Base-by-base conservation (phyloP, 1,284 basidiomycete species). In the Cryptococcus jaspeensis region DNA sequence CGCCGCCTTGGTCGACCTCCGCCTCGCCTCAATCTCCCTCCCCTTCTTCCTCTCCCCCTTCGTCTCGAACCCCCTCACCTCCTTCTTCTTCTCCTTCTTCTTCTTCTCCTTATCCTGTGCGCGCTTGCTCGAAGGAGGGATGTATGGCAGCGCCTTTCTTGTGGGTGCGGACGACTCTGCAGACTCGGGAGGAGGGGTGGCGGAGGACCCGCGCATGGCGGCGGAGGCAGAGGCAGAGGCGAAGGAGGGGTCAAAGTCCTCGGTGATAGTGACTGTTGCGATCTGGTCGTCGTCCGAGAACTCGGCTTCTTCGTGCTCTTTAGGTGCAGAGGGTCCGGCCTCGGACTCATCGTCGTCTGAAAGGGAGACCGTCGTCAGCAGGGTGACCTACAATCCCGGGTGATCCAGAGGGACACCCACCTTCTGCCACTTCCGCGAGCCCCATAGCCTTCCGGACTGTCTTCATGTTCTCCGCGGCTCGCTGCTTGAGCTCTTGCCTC, bases 221-320 rank as follows among this genome's bases (percentile, higher is more conserved):
- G 28, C 4, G 38, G 35, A 28, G 13, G n/a, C 22, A 20, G 32
- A 42, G 2, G 28, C 45, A n/a, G 36, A 37, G 18, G 38, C 47
- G 47, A 36, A 28, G 16, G 66, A 53, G 8, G 71, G 70, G 50
- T 76, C 74, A 53, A 78, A 78, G 55, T 78, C 76, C 46, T 79
- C 76, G 5, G 65, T 68, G 54, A 79, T 77, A 20, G 76, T 78
- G 11, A 79, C 76, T 0, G 74, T 73, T 1, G 77, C 78, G 32
- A 72, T 60, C 56, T 76, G 73, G 39, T 78, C 75, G 32, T 72
- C 76, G 60, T 78, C 76, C 20, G 69, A 71, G 60, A 69, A 78
- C 46, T 74, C 73, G 13, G 63, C 67, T 57, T 75, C 72, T 37
- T 68, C 56, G 22, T 57, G 50, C 28, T 55, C 55, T 38, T 59